Evolutionary conservation across 345 rosid species (phyloP).

Genomic region (Salix brachista): DNA sequence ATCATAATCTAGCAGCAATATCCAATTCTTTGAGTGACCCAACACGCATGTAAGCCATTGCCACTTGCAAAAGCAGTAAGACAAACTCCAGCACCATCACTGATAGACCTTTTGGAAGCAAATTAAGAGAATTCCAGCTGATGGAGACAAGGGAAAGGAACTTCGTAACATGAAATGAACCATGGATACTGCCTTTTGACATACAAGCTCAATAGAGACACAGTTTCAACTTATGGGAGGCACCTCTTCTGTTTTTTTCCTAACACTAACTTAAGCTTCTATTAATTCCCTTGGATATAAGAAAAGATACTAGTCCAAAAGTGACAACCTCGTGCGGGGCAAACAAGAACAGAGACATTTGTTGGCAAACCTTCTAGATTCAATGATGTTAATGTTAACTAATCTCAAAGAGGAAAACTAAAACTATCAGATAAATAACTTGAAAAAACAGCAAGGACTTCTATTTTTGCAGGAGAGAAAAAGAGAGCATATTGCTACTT

Average conservation of each 20-base stretch:
- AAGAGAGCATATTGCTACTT: neutral
- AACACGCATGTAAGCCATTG: conserved; percentile 82
- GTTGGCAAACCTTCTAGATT: conserved; percentile 81
- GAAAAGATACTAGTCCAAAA: conserved; percentile 61
- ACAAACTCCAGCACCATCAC: conserved; percentile 77
- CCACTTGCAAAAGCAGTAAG: conserved; percentile 74
- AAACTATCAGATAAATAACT: conserved; percentile 3
- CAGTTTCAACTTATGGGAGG: conserved; percentile 88
- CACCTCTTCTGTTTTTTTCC: conserved; percentile 49
- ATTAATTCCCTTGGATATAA: conserved; percentile 74
- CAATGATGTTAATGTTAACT: conserved; percentile 53
- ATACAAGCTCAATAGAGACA: conserved; percentile 62
- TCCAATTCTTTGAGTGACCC: conserved; percentile 61
- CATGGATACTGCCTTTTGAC: conserved; percentile 83
- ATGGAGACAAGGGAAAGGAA: conserved; percentile 55
- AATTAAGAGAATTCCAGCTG: conserved; percentile 81
- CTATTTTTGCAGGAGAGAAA: neutral
- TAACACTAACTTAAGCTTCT: conserved; percentile 41
- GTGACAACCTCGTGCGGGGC: conserved; percentile 55
- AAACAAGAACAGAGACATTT: conserved; percentile 63
- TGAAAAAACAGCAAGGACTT: neutral
- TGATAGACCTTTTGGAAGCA: conserved; percentile 78
- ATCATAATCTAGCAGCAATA: conserved; percentile 56
- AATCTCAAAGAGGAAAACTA: conserved; percentile 1
- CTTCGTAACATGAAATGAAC: conserved; percentile 80